Evolutionary conservation across 1,139 yeast genomes (phyloP).

Genomic region (Yamadazyma conglobata): DNA sequence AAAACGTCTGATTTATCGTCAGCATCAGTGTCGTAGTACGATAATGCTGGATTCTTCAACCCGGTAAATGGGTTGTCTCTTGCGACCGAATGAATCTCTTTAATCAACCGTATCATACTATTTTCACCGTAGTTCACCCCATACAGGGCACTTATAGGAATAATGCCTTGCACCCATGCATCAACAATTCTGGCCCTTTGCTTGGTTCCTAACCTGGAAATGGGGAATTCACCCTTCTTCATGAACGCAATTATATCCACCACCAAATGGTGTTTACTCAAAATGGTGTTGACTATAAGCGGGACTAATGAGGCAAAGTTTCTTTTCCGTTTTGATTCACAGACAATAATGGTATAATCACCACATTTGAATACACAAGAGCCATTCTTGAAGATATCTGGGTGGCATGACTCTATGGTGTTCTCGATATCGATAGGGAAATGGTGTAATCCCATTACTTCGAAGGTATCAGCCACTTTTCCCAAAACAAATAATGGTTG

Average conservation of each 20-base stretch:
- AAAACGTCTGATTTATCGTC: constrained; percentile 28
- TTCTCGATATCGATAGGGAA: constrained; percentile 83
- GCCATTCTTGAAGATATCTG: constrained; percentile 55
- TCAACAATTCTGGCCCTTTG: constrained; percentile 71
- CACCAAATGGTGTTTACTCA: constrained; percentile 81
- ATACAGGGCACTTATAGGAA: constrained; percentile 41
- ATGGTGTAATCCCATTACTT: constrained; percentile 85
- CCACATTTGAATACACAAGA: constrained; percentile 80
- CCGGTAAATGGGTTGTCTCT: constrained; percentile 43
- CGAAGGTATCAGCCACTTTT: constrained; percentile 82
- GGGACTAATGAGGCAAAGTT: constrained; percentile 77
- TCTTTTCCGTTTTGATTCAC: constrained; percentile 56
- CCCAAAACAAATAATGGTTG: constrained; percentile 88
- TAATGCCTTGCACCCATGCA: constrained; percentile 50
- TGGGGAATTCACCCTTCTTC: constrained; percentile 59
- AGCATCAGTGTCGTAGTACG: constrained; percentile 35
- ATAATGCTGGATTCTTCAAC: constrained; percentile 41
- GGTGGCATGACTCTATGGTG: constrained; percentile 67
- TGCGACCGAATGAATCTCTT: constrained; percentile 46
- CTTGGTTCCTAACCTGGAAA: constrained; percentile 67
- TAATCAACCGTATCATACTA: constrained; percentile 52
- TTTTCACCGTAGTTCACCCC: constrained; percentile 67
- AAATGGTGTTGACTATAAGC: constrained; percentile 70
- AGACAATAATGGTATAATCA: constrained; percentile 74
- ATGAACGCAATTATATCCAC: constrained; percentile 84